A percentile compares a stretch with the other conserved stretches of the same genome.
phyloP scores from a whole-genome alignment of 139 green algal genomes.

The Diplosphaera chodatii region DNA sequence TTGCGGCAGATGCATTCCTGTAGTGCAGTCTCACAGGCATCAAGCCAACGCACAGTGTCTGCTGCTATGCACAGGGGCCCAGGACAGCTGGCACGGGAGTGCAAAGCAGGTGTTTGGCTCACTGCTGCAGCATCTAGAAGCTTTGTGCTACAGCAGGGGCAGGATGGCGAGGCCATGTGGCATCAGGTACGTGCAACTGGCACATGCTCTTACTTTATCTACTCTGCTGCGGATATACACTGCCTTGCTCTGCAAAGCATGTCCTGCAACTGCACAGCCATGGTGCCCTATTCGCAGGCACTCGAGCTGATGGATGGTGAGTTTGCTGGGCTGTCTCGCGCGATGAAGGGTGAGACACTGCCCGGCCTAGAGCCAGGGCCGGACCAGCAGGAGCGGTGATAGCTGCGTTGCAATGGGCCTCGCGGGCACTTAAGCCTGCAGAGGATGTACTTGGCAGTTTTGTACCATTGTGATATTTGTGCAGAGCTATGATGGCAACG shows the following conservation, averaged over 20 bases:
- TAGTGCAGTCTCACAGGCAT: no score
- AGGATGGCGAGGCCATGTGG: neutral
- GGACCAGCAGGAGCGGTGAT: no score
- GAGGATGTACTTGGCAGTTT: no score
- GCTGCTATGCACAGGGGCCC: slow-evolving; percentile 46
- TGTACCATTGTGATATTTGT: no score
- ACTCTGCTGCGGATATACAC: no score
- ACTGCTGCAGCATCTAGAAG: slow-evolving; percentile 34
- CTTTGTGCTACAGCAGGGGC: neutral
- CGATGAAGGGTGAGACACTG: neutral
- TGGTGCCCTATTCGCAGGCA: no score
- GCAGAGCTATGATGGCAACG: no score
- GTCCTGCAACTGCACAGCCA: no score
- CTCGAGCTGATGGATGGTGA: neutral
- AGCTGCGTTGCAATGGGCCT: no score
- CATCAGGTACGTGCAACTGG: neutral
- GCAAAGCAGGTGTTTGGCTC: slow-evolving; percentile 66
- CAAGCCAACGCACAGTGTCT: neutral
- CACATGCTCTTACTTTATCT: neutral
- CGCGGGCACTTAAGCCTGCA: no score
- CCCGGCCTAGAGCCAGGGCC: neutral
- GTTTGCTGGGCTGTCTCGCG: neutral
- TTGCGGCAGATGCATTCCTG: neutral
- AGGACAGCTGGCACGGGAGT: slow-evolving; percentile 73
- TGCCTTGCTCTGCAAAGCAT: no score